Base-by-base conservation (phyloP, 106 monocot species). In the Triglochin maritima region DNA sequence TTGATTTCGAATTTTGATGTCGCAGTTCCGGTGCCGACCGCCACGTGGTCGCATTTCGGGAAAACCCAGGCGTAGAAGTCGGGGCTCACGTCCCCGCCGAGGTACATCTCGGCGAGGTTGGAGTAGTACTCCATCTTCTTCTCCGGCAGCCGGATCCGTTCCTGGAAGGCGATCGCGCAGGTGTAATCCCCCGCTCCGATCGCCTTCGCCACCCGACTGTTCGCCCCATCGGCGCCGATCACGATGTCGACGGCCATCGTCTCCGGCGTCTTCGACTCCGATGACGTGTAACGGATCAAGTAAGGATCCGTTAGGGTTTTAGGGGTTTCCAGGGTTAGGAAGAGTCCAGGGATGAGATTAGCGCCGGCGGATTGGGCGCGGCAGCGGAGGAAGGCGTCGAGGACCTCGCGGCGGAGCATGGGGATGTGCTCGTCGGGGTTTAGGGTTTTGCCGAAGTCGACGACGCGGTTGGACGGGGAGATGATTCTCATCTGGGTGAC, bases 21-120 rank as follows among this genome's bases (percentile, higher is more conserved):
- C 11, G 77, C 77, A 29, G 89, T 94, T 11, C 94, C 94, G 11
- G 86, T 93, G 8, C 92, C 92, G 45, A 94, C 89, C 15, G 94
- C 94, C 16, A 94, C 94, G 71, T 94, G 94, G 67, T 94, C 89
- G 86, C 94, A 94, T 49, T 94, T 89, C 47, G 94, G 94, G 80
- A 94, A 94, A 7, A 93, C 92, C 92, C 92, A 93, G 46, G 75
- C 94, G 82, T 89, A 89, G 89, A 89, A 94, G 69, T 94, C 86
- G 10, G 89, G 89, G 11, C 84, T 84, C 2, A 94, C 94, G 78
- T 94, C 94, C 49, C 50, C 57, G 62, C 94, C 89, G 64, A 94
- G 75, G 80, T 89, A 94, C 89, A 89, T 94, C 74, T 89, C 89
- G 7, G 94, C 89, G 57, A 94, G 82, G 73, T 89, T 82, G 8